Percentiles rank a stretch among this genome's conserved stretches.
Conservation (phyloP, 306 rosid species). For the Pyrus bretschneideri region DNA sequence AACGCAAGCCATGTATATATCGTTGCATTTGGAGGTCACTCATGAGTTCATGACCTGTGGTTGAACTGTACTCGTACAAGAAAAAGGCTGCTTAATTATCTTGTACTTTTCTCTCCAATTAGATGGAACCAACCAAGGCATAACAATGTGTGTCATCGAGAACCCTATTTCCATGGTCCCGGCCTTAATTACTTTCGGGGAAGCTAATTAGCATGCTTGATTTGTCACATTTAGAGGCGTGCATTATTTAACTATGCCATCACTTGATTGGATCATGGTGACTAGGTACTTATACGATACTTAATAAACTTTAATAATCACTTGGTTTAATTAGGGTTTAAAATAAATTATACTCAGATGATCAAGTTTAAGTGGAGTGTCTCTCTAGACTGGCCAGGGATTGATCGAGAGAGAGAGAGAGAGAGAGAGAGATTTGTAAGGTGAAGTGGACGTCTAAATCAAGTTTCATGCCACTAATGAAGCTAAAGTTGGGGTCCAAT, state of each 20-base stretch:
- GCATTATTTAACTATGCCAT: conserved; percentile 14
- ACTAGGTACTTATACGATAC: conserved; percentile 32
- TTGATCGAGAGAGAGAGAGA: neutral
- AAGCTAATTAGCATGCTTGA: conserved; percentile 10
- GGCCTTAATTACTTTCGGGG: conserved; percentile 11
- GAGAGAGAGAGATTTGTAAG: conserved; percentile 1
- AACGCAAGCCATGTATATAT: neutral
- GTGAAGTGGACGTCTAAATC: conserved; percentile 23
- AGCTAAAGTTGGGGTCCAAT: conserved; percentile 15
- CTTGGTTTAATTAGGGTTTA: neutral
- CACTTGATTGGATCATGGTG: conserved; percentile 34
- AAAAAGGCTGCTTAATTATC: conserved; percentile 9
- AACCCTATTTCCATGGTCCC: conserved; percentile 21
- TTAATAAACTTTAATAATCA: conserved; percentile 23
- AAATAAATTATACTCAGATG: neutral
- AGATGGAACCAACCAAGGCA: conserved; percentile 26
- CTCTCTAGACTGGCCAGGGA: neutral
- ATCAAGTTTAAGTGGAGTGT: conserved; percentile 8
- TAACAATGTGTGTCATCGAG: conserved; percentile 21
- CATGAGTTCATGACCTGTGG: neutral
- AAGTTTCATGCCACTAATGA: conserved; percentile 1
- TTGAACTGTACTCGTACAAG: neutral
- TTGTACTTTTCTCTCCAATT: conserved; percentile 13
- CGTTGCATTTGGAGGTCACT: neutral
- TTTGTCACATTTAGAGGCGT: conserved; percentile 17